Evolutionary conservation across 2,329 filamentous ascomycete genomes (phyloP).

Genomic region (Colletotrichum scovillei): DNA sequence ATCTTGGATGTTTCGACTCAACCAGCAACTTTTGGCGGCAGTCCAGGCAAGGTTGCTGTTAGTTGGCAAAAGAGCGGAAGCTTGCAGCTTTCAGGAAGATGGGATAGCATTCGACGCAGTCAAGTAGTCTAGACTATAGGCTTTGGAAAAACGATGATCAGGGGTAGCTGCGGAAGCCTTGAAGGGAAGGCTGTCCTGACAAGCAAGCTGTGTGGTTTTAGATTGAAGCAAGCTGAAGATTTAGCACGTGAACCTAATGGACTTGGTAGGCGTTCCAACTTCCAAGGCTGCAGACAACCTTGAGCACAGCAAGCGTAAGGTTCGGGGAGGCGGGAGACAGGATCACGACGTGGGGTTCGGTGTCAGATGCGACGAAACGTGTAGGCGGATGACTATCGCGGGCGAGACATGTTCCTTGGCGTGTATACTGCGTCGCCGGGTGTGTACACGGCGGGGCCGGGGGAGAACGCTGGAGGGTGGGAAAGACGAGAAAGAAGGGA

Average conservation of each 20-base stretch:
- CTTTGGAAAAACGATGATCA: neutral
- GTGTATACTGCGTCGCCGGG: neutral
- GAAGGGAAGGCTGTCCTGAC: neutral
- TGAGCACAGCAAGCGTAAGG: neutral
- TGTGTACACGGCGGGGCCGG: neutral
- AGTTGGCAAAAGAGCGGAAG: neutral
- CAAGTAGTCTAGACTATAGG: neutral
- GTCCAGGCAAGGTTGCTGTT: neutral
- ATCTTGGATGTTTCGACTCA: neutral
- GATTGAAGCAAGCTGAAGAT: neutral
- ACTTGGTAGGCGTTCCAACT: neutral
- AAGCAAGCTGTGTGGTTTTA: neutral
- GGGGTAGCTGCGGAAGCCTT: neutral
- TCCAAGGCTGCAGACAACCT: constrained; percentile 10
- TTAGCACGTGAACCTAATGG: constrained; percentile 19
- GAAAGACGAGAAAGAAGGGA: neutral
- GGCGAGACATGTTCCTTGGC: constrained; percentile 33
- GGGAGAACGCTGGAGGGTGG: neutral
- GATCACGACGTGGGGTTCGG: constrained; percentile 23
- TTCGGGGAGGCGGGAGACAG: constrained; percentile 4
- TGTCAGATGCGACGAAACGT: constrained; percentile 29
- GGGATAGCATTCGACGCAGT: neutral
- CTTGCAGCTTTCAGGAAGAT: neutral
- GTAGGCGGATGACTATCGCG: constrained; percentile 32
- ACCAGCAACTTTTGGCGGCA: neutral